A percentile compares a stretch with the other conserved stretches of the same genome.
These are phyloP conservation scores for Nannochloris sp. DNA, from an alignment of 139 green algal genomes.

Conservation along the genomic window DNA sequence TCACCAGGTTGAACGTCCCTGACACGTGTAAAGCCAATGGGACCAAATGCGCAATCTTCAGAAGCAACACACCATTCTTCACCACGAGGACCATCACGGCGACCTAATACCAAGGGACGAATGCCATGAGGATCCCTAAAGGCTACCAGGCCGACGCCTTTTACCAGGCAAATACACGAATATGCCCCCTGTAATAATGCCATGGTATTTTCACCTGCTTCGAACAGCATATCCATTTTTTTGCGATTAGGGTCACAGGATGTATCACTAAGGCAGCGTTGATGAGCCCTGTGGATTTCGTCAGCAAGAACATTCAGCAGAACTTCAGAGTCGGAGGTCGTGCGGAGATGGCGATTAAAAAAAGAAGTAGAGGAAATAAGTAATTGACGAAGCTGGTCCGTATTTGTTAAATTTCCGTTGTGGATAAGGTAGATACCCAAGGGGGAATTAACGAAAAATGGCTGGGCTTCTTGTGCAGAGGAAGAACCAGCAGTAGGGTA, in stretches of 20 bases:
- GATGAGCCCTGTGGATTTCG: constrained; percentile 87
- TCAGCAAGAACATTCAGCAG: constrained; percentile 97
- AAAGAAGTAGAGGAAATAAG: constrained; percentile 68
- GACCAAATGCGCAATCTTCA: constrained; percentile 97
- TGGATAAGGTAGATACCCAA: constrained; percentile 98
- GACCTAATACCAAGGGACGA: constrained; percentile 87
- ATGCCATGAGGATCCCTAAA: constrained; percentile 97
- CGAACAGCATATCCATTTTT: constrained; percentile 80
- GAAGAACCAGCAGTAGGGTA: constrained; percentile 94
- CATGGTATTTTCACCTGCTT: constrained; percentile 78
- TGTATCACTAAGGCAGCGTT: constrained; percentile 62
- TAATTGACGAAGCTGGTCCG: constrained; percentile 63
- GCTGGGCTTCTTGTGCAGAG: constrained; percentile 89
- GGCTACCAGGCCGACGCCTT: constrained; percentile 89
- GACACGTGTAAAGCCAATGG: constrained; percentile 90
- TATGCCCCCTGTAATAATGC: constrained; percentile 84
- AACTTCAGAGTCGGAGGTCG: constrained; percentile 89
- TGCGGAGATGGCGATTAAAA: constrained; percentile 85
- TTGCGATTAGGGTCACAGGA: constrained; percentile 64
- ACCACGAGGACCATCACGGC: constrained; percentile 35
- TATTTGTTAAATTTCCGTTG: constrained; percentile 99
- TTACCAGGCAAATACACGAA: constrained; percentile 82
- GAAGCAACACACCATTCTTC: constrained; percentile 87
- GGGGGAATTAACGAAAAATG: constrained; percentile 97
- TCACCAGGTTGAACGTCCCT: constrained; percentile 89